Evolutionary conservation across 352 stramenopile genomes (phyloP).

Genomic region (Phytophthora fragariae): DNA sequence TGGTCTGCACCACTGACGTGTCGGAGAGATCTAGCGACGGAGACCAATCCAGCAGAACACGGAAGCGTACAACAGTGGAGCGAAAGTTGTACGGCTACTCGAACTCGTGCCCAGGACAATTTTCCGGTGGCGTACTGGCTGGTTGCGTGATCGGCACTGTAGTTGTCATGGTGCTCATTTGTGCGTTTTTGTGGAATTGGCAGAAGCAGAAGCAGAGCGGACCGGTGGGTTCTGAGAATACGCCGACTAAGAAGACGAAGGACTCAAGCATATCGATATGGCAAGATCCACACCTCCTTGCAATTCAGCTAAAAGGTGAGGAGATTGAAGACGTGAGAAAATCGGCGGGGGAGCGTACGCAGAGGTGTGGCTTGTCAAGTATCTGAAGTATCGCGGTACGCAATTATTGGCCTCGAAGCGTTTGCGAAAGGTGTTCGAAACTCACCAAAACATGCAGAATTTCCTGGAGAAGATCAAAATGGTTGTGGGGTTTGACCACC

Average conservation of each 20-base stretch:
- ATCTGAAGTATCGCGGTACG: conserved; percentile 47
- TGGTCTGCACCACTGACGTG: conserved; percentile 12
- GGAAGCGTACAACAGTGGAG: not conserved
- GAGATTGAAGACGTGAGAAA: conserved; percentile 58
- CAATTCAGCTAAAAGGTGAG: conserved; percentile 44
- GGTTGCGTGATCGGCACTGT: conserved; percentile 20
- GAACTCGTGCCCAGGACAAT: conserved; percentile 11
- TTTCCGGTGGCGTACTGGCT: conserved; percentile 20
- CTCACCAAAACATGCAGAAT: conserved; percentile 35
- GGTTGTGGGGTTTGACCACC: conserved; percentile 49
- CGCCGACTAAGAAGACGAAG: not conserved
- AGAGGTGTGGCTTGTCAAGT: conserved; percentile 58
- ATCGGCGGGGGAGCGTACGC: conserved; percentile 47
- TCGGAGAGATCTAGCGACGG: not conserved
- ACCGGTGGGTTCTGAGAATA: not conserved
- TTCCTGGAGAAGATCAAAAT: conserved; percentile 64
- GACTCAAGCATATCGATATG: conserved; percentile 36
- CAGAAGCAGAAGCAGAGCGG: conserved; percentile 6
- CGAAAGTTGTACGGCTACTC: conserved; percentile 20
- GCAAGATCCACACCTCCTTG: conserved; percentile 48
- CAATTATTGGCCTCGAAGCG: conserved; percentile 48
- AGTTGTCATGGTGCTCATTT: conserved; percentile 12
- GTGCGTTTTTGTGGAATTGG: conserved; percentile 17
- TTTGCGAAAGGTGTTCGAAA: conserved; percentile 35
- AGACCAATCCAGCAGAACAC: not conserved